These are phyloP conservation scores for Calonectria hongkongensis DNA, from an alignment of 2,329 filamentous ascomycete species.

Conservation along the genomic window DNA sequence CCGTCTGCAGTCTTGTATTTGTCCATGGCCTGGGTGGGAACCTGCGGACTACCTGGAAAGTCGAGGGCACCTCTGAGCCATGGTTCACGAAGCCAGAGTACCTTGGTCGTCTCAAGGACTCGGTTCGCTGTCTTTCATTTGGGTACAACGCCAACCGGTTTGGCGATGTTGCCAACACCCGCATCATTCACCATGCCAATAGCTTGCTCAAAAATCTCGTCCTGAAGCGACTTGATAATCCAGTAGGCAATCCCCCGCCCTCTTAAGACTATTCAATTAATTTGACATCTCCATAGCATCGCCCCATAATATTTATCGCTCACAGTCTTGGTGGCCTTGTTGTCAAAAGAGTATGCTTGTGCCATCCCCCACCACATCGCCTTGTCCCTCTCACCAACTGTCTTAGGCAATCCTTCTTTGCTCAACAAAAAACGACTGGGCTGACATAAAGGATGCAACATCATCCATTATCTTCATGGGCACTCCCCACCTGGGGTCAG, in stretches of 20 bases:
- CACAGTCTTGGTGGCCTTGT: constrained; percentile 48
- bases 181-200: constrained; percentile 51
- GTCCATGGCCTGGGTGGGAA: constrained; percentile 47
- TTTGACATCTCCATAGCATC: constrained; percentile 24
- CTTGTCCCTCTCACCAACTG: background rate
- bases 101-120: constrained; percentile 39
- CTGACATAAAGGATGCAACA: constrained; percentile 44
- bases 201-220: constrained; percentile 47
- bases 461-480: constrained; percentile 50
- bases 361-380: background rate
- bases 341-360: constrained; percentile 44
- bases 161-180: constrained; percentile 49
- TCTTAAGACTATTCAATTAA: background rate
- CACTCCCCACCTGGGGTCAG: constrained; percentile 50
- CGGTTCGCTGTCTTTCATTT: constrained; percentile 46
- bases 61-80: constrained; percentile 41
- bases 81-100: constrained; percentile 47
- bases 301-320: constrained; percentile 47
- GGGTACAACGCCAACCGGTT: constrained; percentile 50
- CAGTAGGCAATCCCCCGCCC: constrained; percentile 26
- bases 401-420: constrained; percentile 45
- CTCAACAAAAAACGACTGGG: constrained; percentile 47
- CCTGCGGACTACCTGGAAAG: constrained; percentile 43
- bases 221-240: constrained; percentile 46
- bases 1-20: constrained; percentile 37